phyloP scores from a whole-genome alignment of 352 stramenopile species.

The Stramenopiles sp. region DNA sequence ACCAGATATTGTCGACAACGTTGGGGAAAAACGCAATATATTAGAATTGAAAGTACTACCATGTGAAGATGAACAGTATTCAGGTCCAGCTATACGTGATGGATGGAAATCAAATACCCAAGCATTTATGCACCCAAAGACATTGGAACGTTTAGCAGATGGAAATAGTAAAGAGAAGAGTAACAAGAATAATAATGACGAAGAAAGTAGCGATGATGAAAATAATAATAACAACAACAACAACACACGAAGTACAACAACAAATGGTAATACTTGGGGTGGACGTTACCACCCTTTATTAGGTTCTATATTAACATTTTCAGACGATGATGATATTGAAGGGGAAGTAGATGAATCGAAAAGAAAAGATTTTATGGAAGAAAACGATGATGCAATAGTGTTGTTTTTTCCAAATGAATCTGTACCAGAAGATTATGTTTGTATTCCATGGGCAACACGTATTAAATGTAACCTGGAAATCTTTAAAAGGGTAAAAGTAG shows the following conservation, averaged over 20 bases:
- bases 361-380: not conserved
- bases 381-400: not conserved
- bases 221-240: too few species aligned
- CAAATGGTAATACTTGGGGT: too few species aligned
- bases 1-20: not conserved
- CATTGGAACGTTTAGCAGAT: not conserved
- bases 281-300: too few species aligned
- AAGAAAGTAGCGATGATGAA: too few species aligned
- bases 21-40: not conserved
- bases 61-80: not conserved
- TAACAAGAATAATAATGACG: too few species aligned
- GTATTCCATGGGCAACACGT: not conserved
- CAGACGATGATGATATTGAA: not conserved
- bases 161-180: too few species aligned
- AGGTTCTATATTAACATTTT: too few species aligned
- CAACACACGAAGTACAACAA: too few species aligned
- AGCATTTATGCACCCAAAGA: not conserved
- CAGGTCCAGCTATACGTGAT: not conserved
- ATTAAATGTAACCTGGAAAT: not conserved
- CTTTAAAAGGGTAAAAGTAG: not conserved
- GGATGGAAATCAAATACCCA: not conserved
- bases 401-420: not conserved
- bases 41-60: not conserved
- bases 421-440: not conserved
- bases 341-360: not conserved